Conservation (phyloP, 176 grass and related monocot species). For the Neostapfia colusana region DNA sequence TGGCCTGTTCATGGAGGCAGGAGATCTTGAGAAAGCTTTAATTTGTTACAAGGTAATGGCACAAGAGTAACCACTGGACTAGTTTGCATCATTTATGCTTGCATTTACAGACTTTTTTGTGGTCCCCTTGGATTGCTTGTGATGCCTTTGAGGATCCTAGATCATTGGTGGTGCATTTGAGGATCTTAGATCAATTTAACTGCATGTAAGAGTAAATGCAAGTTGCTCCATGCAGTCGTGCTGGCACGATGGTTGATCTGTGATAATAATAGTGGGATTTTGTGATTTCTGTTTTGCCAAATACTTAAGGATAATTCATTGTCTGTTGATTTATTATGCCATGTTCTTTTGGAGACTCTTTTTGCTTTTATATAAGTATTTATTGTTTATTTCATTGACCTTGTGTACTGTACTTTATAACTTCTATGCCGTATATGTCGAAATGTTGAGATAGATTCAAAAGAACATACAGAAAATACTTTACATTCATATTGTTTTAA, state of each 20-base stretch:
- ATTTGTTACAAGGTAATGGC: constrained; percentile 77
- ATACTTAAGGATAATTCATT: background rate
- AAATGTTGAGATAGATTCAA: background rate
- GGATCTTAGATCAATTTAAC: background rate
- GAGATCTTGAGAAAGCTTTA: constrained; percentile 78
- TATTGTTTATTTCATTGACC: too few relatives aligned
- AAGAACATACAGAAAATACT: background rate
- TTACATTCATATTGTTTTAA: background rate
- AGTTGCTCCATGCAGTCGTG: background rate
- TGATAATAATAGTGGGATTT: background rate
- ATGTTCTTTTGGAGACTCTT: background rate
- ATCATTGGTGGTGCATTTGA: too few relatives aligned
- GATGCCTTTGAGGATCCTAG: too few relatives aligned
- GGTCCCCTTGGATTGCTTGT: too few relatives aligned
- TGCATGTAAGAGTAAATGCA: background rate
- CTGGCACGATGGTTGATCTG: background rate
- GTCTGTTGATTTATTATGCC: background rate
- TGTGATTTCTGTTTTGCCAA: background rate
- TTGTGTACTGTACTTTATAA: too few relatives aligned
- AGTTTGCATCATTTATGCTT: background rate
- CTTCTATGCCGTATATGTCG: too few relatives aligned
- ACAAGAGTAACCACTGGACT: background rate
- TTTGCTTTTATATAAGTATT: background rate
- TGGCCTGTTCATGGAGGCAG: constrained; percentile 90
- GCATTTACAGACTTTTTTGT: too few relatives aligned